phyloP scores from a whole-genome alignment of 768 basidiomycete species.

The Lactarius hatsudake region DNA sequence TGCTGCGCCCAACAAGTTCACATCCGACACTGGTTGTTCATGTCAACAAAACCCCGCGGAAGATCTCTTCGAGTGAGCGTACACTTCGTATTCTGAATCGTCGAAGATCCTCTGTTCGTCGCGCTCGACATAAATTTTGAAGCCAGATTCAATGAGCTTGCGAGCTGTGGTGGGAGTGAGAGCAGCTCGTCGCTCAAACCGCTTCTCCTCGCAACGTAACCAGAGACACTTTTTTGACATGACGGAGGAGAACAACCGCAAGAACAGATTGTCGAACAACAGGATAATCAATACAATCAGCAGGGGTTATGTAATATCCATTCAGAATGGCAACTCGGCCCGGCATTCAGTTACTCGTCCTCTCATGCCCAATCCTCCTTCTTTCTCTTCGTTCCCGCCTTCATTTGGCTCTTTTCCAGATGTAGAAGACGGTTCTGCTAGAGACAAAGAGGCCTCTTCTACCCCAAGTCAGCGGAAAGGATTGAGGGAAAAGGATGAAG shows the following conservation, averaged over 20 bases:
- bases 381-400: slow-evolving; percentile 61
- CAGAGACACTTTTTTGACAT: slow-evolving; percentile 66
- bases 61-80: slow-evolving; percentile 37
- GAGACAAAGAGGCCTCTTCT: slow-evolving; percentile 29
- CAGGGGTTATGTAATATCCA: slow-evolving; percentile 1
- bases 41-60: slow-evolving; percentile 17
- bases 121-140: slow-evolving; percentile 87
- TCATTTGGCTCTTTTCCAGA: slow-evolving; percentile 73
- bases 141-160: slow-evolving; percentile 83
- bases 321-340: neutral
- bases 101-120: slow-evolving; percentile 94
- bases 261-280: neutral
- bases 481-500: slow-evolving; percentile 28
- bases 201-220: slow-evolving; percentile 97
- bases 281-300: neutral
- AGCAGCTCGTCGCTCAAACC: slow-evolving; percentile 89
- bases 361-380: slow-evolving; percentile 48
- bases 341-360: slow-evolving; percentile 8
- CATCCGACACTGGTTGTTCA: slow-evolving; percentile 72
- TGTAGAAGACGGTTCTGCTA: slow-evolving; percentile 45
- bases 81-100: slow-evolving; percentile 91
- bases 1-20: slow-evolving; percentile 79
- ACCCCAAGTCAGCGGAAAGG: slow-evolving; percentile 23
- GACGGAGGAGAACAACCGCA: neutral
- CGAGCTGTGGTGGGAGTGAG: slow-evolving; percentile 91